A percentile compares a stretch with the other conserved stretches of the same genome.
phyloP scores from a whole-genome alignment of 108 stramenopile genomes.

The Craspedostauros australis region DNA sequence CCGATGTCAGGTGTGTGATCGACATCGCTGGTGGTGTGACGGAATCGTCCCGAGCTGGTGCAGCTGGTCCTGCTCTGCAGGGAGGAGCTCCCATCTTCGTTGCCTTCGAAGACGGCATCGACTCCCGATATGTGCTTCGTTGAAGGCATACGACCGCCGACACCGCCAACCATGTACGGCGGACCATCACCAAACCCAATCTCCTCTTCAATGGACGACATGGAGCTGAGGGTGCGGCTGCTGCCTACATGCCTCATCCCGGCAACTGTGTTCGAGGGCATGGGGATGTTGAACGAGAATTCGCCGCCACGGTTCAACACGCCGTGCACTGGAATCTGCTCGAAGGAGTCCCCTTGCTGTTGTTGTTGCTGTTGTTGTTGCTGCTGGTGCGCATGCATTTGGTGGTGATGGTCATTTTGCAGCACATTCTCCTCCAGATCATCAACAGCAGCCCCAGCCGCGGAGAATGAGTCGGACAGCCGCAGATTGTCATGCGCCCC shows the following conservation, averaged over 20 bases:
- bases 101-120: not conserved
- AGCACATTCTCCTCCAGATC: no score
- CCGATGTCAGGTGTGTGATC: not conserved
- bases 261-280: not conserved
- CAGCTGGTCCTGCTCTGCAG: not conserved
- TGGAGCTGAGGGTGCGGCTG: conserved; percentile 17
- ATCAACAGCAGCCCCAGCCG: no score
- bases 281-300: conserved; percentile 6
- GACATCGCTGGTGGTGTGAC: not conserved
- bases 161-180: no score
- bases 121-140: not conserved
- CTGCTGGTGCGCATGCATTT: no score
- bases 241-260: not conserved
- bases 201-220: conserved; percentile 17
- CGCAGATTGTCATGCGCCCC: no score
- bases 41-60: not conserved
- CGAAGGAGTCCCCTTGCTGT: not conserved
- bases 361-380: no score
- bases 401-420: no score
- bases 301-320: conserved; percentile 27
- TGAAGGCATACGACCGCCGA: no score
- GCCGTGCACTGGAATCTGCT: conserved; percentile 6
- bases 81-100: not conserved
- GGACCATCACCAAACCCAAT: no score
- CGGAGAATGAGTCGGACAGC: no score